These are phyloP conservation scores for Dacryopinax primogenitus DNA, from an alignment of 768 basidiomycete genomes.

Conservation along the genomic window DNA sequence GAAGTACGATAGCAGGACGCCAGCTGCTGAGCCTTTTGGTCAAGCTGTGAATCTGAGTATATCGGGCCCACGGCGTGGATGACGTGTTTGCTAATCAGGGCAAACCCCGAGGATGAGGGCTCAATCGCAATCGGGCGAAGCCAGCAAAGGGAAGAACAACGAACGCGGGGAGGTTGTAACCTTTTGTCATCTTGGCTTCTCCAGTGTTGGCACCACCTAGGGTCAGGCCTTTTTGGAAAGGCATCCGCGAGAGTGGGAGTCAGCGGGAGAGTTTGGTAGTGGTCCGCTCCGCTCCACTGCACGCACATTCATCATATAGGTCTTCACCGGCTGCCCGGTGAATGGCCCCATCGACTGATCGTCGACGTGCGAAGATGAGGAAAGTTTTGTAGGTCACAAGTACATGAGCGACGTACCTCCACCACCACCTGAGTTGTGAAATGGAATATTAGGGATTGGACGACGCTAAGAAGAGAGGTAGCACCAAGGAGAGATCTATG, in stretches of 20 bases:
- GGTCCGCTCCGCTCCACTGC: no score
- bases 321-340: constrained; percentile 58
- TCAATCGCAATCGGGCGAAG: not conserved
- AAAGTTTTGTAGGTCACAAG: not conserved
- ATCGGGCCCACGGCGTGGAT: constrained; percentile 77
- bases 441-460: constrained; percentile 4
- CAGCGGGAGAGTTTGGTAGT: no score
- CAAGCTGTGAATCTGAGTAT: constrained; percentile 35
- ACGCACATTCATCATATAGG: constrained; percentile 56
- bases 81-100: constrained; percentile 44
- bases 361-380: not conserved
- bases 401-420: constrained; percentile 40
- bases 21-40: constrained; percentile 36
- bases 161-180: constrained; percentile 64
- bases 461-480: not conserved
- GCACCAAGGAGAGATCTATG: constrained; percentile 58
- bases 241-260: not conserved
- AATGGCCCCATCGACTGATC: constrained; percentile 67
- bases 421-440: constrained; percentile 45
- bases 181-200: constrained; percentile 64
- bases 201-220: constrained; percentile 60
- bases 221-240: constrained; percentile 43
- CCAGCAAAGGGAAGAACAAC: constrained; percentile 22
- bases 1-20: constrained; percentile 56
- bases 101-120: not conserved